Percentiles rank a stretch among this genome's conserved stretches.
These are phyloP conservation scores for Herpetomonas tarakana DNA, from an alignment of 208 protist species.

Conservation along the genomic window DNA sequence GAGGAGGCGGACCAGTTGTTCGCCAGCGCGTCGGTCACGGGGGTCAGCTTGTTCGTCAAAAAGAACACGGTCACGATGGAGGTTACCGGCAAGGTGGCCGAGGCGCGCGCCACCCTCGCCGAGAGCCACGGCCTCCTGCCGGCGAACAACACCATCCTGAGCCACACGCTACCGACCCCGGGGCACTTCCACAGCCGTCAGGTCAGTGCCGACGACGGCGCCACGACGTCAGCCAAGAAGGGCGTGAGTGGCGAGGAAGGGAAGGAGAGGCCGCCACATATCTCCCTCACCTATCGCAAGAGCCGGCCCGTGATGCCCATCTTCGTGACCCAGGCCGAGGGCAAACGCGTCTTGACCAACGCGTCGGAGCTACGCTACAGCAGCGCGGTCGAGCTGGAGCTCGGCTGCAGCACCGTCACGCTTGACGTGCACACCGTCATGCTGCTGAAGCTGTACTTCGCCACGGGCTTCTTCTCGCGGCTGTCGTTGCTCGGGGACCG, in stretches of 20 bases:
- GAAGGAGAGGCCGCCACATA: slow-evolving; percentile 20
- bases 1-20: slow-evolving; percentile 49
- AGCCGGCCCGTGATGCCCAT: slow-evolving; percentile 74
- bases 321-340: slow-evolving; percentile 45
- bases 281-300: slow-evolving; percentile 66
- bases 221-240: not conserved
- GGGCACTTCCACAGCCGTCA: not conserved
- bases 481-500: slow-evolving; percentile 44
- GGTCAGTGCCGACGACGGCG: not conserved
- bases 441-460: slow-evolving; percentile 73
- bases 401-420: slow-evolving; percentile 56
- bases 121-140: slow-evolving; percentile 38
- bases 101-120: slow-evolving; percentile 34
- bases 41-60: slow-evolving; percentile 49
- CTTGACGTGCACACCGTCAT: slow-evolving; percentile 73
- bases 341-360: slow-evolving; percentile 59
- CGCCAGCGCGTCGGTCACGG: slow-evolving; percentile 36
- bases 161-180: slow-evolving; percentile 8
- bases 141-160: slow-evolving; percentile 40
- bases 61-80: slow-evolving; percentile 73
- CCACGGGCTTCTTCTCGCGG: slow-evolving; percentile 59
- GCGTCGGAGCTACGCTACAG: slow-evolving; percentile 75
- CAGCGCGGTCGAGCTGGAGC: slow-evolving; percentile 57
- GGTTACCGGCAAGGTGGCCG: slow-evolving; percentile 41
- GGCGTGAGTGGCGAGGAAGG: not conserved